Conservation (phyloP, 1,139 yeast genomes). For the Magnusiomyces magnusii region DNA sequence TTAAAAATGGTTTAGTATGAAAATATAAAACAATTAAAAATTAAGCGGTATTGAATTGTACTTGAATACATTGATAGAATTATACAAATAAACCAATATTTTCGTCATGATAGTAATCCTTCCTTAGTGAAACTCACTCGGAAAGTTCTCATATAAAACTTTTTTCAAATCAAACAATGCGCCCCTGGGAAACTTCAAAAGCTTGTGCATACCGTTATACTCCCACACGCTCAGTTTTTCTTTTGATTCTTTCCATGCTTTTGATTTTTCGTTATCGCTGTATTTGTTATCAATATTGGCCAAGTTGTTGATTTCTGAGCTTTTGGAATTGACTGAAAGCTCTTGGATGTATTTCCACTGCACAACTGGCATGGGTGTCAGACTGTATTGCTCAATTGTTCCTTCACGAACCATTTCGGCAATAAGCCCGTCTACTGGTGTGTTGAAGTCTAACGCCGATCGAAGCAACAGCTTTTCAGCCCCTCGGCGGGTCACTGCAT, state of each 20-base stretch:
- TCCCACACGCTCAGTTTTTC: not conserved
- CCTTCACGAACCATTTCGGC: conserved; percentile 12
- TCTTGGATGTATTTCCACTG: conserved; percentile 3
- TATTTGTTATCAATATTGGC: not conserved
- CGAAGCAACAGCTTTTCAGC: conserved; percentile 19
- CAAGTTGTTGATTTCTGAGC: not conserved
- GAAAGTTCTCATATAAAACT: not conserved
- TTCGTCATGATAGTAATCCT: no score
- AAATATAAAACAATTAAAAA: no score
- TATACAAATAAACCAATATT: no score
- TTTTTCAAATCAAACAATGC: not conserved
- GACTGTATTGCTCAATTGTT: not conserved
- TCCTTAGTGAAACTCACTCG: not conserved
- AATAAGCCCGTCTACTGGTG: conserved; percentile 19
- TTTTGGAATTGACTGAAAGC: not conserved
- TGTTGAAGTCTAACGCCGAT: conserved; percentile 17
- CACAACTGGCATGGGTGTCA: not conserved
- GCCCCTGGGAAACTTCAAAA: not conserved
- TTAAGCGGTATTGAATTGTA: no score
- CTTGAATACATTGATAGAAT: no score
- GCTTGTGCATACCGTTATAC: not conserved
- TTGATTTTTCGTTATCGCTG: not conserved
- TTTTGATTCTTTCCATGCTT: not conserved
- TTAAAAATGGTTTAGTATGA: no score
- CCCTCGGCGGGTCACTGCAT: conserved; percentile 18